Base-by-base conservation (phyloP, 192 early-diverging fungal species). In the Entomortierella beljakovae region DNA sequence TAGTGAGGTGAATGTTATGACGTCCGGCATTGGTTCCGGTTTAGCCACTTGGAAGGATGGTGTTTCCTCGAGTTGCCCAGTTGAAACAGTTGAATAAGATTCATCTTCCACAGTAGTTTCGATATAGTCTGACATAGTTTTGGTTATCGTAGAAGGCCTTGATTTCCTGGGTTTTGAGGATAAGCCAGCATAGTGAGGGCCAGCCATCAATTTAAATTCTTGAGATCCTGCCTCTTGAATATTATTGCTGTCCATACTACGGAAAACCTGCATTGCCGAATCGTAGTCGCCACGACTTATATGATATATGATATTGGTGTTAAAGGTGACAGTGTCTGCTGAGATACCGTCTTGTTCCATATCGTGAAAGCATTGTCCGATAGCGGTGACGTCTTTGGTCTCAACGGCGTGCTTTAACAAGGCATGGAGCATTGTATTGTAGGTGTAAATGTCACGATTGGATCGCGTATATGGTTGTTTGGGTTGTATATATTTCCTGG, bases 401-500 rank as follows among this genome's bases (percentile, higher is more conserved):
- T 79, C 68, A 26, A 70, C 75, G 0, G 75, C 75, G 10, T 79
- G 75, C 20, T 70, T 61, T 9, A 79, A 34, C 16, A 79, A 42
- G 23, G 75, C 75, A 32, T 79, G 75, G 26, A 79, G 56, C 75
- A 79, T 79, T 16, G 51, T 79, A 57, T 79, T 79, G 62, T 79
- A 79, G 13, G 75, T 79, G 38, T 64, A 79, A 26, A 79, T 69
- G 33, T 79, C 75, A 4, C 75, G 67, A 23, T 61, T 63, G 25
- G 70, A 64, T 1, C 61, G 70, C 2, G 52, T 29, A 42, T 52
- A 48, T 20, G 34, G 70, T 31, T 9, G 1, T 32, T 43, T 32
- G 0, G 49, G 49, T 0, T 10, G 42, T 32, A 23, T 40, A 15
- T 54, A 33, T 1, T 40, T 22, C 13, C 35, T 22, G 35, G 32